Conservation (phyloP, 495 filamentous ascomycete species). For the Xylaria telfairii region DNA sequence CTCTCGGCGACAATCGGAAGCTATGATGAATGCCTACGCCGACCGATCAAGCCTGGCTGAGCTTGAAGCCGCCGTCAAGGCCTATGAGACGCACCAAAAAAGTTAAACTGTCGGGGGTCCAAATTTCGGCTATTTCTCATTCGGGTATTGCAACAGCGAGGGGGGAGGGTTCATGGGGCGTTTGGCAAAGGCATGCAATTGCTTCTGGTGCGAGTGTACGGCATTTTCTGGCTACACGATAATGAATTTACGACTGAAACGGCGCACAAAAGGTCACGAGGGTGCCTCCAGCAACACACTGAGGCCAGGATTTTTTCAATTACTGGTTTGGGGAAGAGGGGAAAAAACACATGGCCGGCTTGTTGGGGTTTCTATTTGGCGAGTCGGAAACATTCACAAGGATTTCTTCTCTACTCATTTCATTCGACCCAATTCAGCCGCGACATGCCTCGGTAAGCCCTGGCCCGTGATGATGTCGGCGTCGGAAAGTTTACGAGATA, state of each 20-base stretch:
- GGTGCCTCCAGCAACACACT: neutral
- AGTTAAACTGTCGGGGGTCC: neutral
- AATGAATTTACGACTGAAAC: slow-evolving; percentile 11
- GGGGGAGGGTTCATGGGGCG: neutral
- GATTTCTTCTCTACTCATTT: slow-evolving; percentile 3
- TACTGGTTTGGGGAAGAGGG: neutral
- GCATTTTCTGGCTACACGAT: slow-evolving; percentile 2
- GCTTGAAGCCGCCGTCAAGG: slow-evolving; percentile 63
- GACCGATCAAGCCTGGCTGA: slow-evolving; percentile 61
- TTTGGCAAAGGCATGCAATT: neutral
- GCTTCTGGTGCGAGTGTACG: neutral
- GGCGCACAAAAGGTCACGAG: slow-evolving; percentile 3
- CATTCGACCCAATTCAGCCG: slow-evolving; percentile 5
- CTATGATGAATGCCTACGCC: slow-evolving; percentile 63
- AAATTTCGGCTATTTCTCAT: neutral
- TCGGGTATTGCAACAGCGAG: slow-evolving; percentile 1
- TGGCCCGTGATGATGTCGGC: slow-evolving; percentile 1
- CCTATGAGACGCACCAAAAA: slow-evolving; percentile 51
- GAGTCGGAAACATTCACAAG: neutral
- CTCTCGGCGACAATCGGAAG: slow-evolving; percentile 32
- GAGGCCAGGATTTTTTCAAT: neutral
- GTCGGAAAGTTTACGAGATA: slow-evolving; percentile 7
- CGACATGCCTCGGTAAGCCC: slow-evolving; percentile 2
- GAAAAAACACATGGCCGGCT: neutral
- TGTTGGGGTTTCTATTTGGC: neutral